Conservation (phyloP, 176 grass and related monocot genomes). For the Melocanna baccifera region DNA sequence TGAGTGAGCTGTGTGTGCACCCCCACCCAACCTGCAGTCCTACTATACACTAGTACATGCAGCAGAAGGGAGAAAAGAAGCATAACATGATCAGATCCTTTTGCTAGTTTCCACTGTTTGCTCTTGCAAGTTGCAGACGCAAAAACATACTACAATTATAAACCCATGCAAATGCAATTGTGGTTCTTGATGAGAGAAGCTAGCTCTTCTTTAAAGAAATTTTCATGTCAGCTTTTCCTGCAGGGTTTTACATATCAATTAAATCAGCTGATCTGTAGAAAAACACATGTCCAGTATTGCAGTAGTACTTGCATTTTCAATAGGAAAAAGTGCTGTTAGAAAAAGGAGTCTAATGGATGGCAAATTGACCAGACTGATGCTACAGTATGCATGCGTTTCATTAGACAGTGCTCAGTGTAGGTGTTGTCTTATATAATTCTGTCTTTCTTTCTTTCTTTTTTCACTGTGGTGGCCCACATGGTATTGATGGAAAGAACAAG, state of each 20-base stretch:
- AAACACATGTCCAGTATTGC: background rate
- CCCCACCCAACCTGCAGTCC: background rate
- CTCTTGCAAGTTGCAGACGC: slow-evolving; percentile 21
- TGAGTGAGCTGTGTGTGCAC: slow-evolving; percentile 12
- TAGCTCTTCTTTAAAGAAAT: background rate
- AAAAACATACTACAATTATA: slow-evolving; percentile 29
- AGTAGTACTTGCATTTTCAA: slow-evolving; percentile 9
- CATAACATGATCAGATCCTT: slow-evolving; percentile 23
- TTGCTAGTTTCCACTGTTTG: background rate
- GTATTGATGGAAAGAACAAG: slow-evolving; percentile 47
- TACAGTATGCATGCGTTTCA: slow-evolving; percentile 10
- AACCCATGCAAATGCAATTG: slow-evolving; percentile 31
- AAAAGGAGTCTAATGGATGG: slow-evolving; percentile 29
- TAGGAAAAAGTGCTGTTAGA: background rate
- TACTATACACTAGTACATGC: slow-evolving; percentile 20
- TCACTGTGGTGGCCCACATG: slow-evolving; percentile 25
- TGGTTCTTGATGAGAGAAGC: background rate
- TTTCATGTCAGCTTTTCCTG: slow-evolving; percentile 27
- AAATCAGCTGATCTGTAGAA: background rate
- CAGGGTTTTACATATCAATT: slow-evolving; percentile 12
- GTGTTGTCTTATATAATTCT: slow-evolving; percentile 5
- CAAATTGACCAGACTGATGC: slow-evolving; percentile 29
- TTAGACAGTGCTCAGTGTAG: background rate
- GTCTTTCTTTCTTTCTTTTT: background rate
- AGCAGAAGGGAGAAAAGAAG: slow-evolving; percentile 7